Evolutionary conservation across 306 rosid species (phyloP).

Genomic region (Medicago truncatula): MtrunA17r5.0-ANR NC_053043.1:1556501-1557000

Average conservation of each 20-base stretch:
- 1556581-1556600: neutral
- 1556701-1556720: neutral
- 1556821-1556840: neutral
- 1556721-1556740: neutral
- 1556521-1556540: constrained; percentile 13
- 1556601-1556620: constrained; percentile 16
- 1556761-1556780: neutral
- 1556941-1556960: neutral
- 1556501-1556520: constrained; percentile 33
- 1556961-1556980: constrained; percentile 33
- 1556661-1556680: no score
- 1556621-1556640: no score
- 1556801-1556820: constrained; percentile 15
- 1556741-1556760: constrained; percentile 22
- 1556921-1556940: constrained; percentile 19
- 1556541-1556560: constrained; percentile 18
- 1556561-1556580: constrained; percentile 9
- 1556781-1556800: constrained; percentile 20
- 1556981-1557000: constrained; percentile 2
- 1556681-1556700: neutral
- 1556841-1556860: constrained; percentile 4
- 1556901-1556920: neutral
- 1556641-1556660: no score
- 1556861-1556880: constrained; percentile 25
- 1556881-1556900: constrained; percentile 28